Evolutionary conservation across 192 early-diverging fungal genomes (phyloP), one percentile per base, ranked within the genome.

Genomic region (Entomortierella lignicola): DNA sequence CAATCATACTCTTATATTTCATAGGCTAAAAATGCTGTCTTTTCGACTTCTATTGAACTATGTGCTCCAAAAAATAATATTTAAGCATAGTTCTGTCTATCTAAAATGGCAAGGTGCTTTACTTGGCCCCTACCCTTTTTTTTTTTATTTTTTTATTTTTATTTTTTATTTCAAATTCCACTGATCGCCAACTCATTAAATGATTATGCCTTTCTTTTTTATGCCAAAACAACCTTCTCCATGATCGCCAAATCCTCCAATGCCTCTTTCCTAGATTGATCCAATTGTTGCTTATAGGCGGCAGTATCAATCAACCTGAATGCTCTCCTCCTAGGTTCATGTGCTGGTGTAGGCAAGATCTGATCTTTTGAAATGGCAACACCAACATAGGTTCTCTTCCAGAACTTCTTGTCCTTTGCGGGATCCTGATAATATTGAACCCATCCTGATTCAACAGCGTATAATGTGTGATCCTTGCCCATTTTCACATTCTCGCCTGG

Each of bases 381-480:
- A 13, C 90, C 91, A 69, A 94, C 86, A 80, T 83, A 89, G 30
- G 90, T 85, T 42, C 90, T 84, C 51, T 84, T 86, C 75, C 75
- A 79, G 39, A 79, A 79, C 75, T 79, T 79, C 64, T 91, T 90
- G 59, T 85, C 83, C 53, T 87, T 86, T 60, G 58, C 71, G 32
- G 85, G 87, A 56, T 93, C 88, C 37, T 82, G 85, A 61, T 94
- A 94, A 42, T 93, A 90, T 64, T 85, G 88, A n/a, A 94, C 91
- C 54, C 83, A 93, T 15, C 93, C 93, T 0, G 91, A 88, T 47
- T 88, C 83, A 32, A 89, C 61, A 18, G 93, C 93, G 77, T 77
- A 93, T 47, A 93, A 68, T 20, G 93, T 94, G 79, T 91, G 91
- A 80, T 94, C 93, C 67, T 90, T 90, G 63, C 93, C 93, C 56